Conservation (phyloP, 2,329 filamentous ascomycete species). For the Fusarium lateritium region DNA sequence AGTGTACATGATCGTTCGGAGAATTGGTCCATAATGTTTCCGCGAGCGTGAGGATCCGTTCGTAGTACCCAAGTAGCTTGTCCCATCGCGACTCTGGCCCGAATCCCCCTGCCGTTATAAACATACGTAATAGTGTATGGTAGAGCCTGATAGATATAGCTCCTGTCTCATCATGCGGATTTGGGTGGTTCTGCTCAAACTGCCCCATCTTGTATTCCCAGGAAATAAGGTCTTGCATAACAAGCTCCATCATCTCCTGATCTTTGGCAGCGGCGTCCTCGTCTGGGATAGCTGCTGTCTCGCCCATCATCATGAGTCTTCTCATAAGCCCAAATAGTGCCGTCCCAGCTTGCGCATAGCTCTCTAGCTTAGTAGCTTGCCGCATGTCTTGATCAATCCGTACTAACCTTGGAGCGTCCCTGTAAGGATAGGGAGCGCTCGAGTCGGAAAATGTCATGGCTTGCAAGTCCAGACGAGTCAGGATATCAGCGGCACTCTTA, state of each 20-base stretch:
- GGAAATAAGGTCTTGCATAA: conserved; percentile 29
- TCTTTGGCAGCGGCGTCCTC: background rate
- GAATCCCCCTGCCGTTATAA: conserved; percentile 35
- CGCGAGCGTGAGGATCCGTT: conserved; percentile 44
- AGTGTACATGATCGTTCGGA: conserved; percentile 29
- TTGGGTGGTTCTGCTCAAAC: conserved; percentile 36
- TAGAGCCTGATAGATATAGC: conserved; percentile 50
- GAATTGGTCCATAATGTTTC: conserved; percentile 38
- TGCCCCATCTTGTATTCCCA: conserved; percentile 47
- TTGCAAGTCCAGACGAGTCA: conserved; percentile 54
- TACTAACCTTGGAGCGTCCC: conserved; percentile 21
- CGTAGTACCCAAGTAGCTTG: conserved; percentile 48
- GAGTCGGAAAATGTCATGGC: conserved; percentile 55
- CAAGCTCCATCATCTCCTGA: background rate
- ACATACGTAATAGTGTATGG: conserved; percentile 46
- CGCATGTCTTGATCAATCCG: conserved; percentile 36
- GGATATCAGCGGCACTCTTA: conserved; percentile 41
- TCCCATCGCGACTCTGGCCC: conserved; percentile 52
- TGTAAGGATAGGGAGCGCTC: conserved; percentile 51
- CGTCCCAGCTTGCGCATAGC: conserved; percentile 44
- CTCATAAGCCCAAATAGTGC: conserved; percentile 42
- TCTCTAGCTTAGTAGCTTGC: conserved; percentile 21
- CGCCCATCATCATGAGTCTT: conserved; percentile 42
- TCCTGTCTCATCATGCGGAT: conserved; percentile 26
- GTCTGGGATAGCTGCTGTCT: background rate